Conservation (phyloP, 2,329 filamentous ascomycete species). For the Botrytis galanthina region DNA sequence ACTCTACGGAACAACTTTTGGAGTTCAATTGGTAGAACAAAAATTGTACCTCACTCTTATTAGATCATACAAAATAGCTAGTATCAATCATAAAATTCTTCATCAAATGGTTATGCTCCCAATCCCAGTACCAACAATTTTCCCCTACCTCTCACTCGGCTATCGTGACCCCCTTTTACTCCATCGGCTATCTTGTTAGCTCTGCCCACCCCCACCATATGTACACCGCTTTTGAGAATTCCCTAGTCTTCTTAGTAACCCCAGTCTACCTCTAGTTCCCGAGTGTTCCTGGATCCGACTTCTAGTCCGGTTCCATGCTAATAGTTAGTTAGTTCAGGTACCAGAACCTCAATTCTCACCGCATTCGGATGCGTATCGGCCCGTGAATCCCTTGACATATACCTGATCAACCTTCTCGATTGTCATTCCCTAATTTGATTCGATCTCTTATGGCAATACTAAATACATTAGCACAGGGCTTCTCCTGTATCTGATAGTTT, state of each 20-base stretch:
- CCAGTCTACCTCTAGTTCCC: neutral
- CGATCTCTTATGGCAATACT: neutral
- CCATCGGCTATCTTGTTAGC: neutral
- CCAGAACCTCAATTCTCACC: neutral
- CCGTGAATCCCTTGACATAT: neutral
- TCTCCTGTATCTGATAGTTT: neutral
- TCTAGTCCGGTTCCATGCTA: neutral
- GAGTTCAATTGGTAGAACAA: neutral
- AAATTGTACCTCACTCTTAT: neutral
- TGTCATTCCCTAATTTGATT: no score
- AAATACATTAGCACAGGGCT: rapidly evolving
- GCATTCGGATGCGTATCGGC: neutral
- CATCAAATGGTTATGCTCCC: neutral
- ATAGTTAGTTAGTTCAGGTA: neutral
- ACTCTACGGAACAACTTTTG: neutral
- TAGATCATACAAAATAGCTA: neutral
- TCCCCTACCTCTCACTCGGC: neutral
- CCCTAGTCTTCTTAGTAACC: neutral
- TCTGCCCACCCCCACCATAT: neutral
- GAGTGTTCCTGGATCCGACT: neutral
- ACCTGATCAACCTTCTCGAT: no score
- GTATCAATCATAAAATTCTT: neutral
- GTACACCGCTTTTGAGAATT: neutral
- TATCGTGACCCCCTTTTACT: neutral
- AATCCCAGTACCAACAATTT: neutral